Base-by-base conservation (phyloP, 352 stramenopile genomes). In the Phytopythium delawarense region DNA sequence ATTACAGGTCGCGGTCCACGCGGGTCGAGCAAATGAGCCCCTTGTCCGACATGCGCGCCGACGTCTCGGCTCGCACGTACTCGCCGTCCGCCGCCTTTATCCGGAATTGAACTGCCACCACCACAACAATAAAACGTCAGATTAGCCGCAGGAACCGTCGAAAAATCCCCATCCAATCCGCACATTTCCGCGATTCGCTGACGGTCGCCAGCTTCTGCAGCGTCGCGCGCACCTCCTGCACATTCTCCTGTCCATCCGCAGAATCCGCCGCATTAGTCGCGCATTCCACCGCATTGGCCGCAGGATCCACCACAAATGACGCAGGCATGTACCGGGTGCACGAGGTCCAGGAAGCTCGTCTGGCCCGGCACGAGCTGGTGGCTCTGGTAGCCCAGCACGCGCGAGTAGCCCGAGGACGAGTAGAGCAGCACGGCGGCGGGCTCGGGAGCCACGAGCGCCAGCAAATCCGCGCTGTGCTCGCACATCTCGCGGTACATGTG, bases 401-500 rank as follows among this genome's bases (percentile, higher is more conserved):
- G 85, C 44, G 73, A 78, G 66, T 92, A 88, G 12, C 81, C 74
- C 0, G 81, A 72, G 13, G 79, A 91, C 56, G 80, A 79, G 71
- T 80, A 92, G 21, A 91, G 72, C 61, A 94, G 79, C 20, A 87
- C 71, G 25, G 69, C 75, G 18, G 80, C 84, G 20, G 78, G 65
- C 44, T 92, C 85, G 11, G 81, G 59, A 18, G 70, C 74, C 62
- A 94, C 83, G 20, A 94, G 75, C 44, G 85, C 79, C 61, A 94
- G 90, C 39, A 90, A 75, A 60, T 94, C 85, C 60, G 80, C 69
- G 66, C 81, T 89, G 66, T 92, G 81, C 59, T 94, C 83, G 64
- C 83, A 92, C 61, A 94, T 85, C 63, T 91, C 78, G 71, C 92
- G 83, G 67, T 92, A 94, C 60, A 94, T 87, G 65, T 92, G 81